phyloP scores from a whole-genome alignment of 345 rosid species.

The Schrenkiella parvula region DNA sequence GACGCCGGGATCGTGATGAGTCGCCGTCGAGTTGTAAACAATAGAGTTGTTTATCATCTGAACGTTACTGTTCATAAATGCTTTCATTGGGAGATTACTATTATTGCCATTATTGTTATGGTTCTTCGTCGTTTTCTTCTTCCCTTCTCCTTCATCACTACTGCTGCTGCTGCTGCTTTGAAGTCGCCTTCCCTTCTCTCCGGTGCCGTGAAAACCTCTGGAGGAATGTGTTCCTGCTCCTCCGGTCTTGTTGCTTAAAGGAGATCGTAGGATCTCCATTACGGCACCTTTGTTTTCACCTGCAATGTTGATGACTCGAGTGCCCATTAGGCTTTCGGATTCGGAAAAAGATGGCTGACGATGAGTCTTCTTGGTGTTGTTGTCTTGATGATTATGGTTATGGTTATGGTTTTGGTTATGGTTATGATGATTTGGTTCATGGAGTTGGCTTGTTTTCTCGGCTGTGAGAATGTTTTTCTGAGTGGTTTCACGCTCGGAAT shows the following conservation, averaged over 20 bases:
- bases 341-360: constrained; percentile 35
- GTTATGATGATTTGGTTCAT: constrained; percentile 25
- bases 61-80: constrained; percentile 78
- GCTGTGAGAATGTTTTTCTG: constrained; percentile 57
- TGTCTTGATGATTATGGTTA: constrained; percentile 5
- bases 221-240: constrained; percentile 20
- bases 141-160: constrained; percentile 46
- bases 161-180: constrained; percentile 38
- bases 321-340: constrained; percentile 39
- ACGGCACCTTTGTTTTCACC: constrained; percentile 91
- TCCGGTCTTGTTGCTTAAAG: constrained; percentile 37
- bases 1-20: constrained; percentile 79
- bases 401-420: constrained; percentile 13
- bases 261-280: constrained; percentile 66
- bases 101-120: neutral
- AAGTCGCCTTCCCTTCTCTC: constrained; percentile 27
- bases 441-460: constrained; percentile 35
- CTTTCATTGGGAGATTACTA: constrained; percentile 41
- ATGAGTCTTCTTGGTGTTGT: constrained; percentile 17
- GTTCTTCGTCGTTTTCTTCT: constrained; percentile 24
- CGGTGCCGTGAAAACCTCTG: constrained; percentile 18
- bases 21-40: constrained; percentile 53
- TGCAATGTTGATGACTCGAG: constrained; percentile 69
- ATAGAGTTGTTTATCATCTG: constrained; percentile 89
- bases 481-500: constrained; percentile 37